Evolutionary conservation across 139 green algal genomes (phyloP).

Genomic region (Tetraselmis chui): DNA sequence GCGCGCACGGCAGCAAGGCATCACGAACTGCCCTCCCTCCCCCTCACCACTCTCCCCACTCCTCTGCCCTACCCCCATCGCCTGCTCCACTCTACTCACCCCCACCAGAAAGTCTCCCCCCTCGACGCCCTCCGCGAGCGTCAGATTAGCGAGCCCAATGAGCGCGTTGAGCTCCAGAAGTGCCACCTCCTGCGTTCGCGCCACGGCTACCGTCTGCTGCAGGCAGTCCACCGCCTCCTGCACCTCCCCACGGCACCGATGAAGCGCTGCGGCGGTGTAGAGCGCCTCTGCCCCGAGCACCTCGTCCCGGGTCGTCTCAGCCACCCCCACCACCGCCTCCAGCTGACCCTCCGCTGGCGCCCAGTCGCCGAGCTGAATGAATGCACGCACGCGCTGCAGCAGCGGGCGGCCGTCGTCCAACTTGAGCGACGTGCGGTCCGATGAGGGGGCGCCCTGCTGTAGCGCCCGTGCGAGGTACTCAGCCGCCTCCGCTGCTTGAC

Average conservation of each 20-base stretch:
- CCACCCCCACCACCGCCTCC: neutral
- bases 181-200: neutral
- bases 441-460: conserved; percentile 24
- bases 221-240: neutral
- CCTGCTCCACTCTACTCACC: conserved; percentile 30
- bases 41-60: neutral
- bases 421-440: conserved; percentile 59
- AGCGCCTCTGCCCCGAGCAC: neutral
- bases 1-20: neutral
- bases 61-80: neutral
- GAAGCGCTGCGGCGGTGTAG: neutral
- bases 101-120: neutral
- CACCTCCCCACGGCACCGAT: neutral
- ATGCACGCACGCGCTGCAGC: neutral
- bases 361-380: neutral
- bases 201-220: neutral
- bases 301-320: neutral
- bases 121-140: neutral
- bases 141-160: neutral
- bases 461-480: neutral
- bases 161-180: neutral
- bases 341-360: neutral
- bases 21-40: neutral
- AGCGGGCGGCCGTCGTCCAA: conserved; percentile 14
- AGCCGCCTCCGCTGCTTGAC: neutral